A percentile compares a stretch with the other conserved stretches of the same genome.
These are phyloP conservation scores for Colletotrichum ledebouriae DNA, from an alignment of 2,329 filamentous ascomycete genomes.

Conservation along the genomic window DNA sequence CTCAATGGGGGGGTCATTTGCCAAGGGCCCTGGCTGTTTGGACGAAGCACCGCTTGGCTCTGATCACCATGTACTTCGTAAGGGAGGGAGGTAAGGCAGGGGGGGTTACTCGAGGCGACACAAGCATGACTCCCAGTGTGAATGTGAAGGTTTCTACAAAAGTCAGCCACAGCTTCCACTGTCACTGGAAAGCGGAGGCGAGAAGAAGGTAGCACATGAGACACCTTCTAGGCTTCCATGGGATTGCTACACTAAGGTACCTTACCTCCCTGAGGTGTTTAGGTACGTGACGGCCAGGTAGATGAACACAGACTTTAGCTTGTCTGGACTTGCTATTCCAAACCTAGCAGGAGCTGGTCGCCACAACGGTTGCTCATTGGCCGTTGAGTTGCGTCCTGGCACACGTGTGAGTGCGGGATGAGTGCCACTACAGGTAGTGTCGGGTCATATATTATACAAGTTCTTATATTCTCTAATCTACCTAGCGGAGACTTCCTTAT, in stretches of 20 bases:
- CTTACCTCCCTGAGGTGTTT: too few species aligned
- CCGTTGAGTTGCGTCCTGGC: not conserved
- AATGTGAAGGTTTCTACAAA: constrained; percentile 1
- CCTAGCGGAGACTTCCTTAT: too few species aligned
- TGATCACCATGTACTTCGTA: not conserved
- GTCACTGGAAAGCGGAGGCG: not conserved
- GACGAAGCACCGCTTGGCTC: constrained; percentile 4
- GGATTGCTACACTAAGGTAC: not conserved
- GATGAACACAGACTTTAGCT: constrained; percentile 6
- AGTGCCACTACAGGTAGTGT: too few species aligned
- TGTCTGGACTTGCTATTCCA: constrained; percentile 8
- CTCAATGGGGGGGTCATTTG: constrained; percentile 3
- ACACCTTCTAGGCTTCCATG: not conserved
- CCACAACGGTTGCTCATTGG: constrained; percentile 5
- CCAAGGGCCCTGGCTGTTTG: not conserved
- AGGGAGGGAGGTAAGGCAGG: too few species aligned
- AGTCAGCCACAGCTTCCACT: not conserved
- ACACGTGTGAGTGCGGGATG: too few species aligned
- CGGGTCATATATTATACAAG: too few species aligned
- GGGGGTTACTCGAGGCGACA: not conserved
- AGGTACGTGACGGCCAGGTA: not conserved
- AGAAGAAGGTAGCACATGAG: not conserved
- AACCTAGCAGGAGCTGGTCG: not conserved
- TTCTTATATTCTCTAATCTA: too few species aligned
- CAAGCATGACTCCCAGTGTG: not conserved